Base-by-base conservation (phyloP, 2,329 filamentous ascomycete species). In the Aspergillus fumigatiaffinis region DNA sequence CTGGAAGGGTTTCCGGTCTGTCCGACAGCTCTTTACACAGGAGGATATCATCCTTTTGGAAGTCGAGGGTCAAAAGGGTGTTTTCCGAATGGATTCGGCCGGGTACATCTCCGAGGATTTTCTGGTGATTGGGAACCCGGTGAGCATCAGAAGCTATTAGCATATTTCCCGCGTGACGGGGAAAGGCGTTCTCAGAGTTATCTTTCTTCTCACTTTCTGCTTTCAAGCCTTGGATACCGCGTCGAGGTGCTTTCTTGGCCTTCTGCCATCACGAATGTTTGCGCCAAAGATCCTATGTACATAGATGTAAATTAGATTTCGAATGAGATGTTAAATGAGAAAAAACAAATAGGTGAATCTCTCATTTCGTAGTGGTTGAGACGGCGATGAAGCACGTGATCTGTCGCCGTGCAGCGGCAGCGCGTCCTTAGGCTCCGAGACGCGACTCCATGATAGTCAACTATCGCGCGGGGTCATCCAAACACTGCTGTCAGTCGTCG, bases 1-100 rank as follows among this genome's bases (percentile, higher is more conserved):
- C 1, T 76, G 71, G 64, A 65, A 60, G 46, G 21, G 69, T 7
- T 75, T 77, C 49, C 64, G 67, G 49, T 71, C 70, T 46, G 59
- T 74, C 23, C 71, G 74, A 6, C 72, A 74, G 47, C 53, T 76
- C 12, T 76, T 77, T 56, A 75, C 73, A 0, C 67, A 71, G 50
- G 75, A 77, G 53, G 71, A 75, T 52, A 73, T 77, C 35, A 73
- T 76, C 50, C 66, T 75, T 29, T 49, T 76, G 50, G 67, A 73
- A 42, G 62, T 76, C 51, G 64, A 74, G 25, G 73, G 72, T 14
- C 67, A 69, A 8, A 74, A 69, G 50, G 66, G 69, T 23, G 61
- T 65, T 14, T 70, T 76, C 57, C 68, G 73, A 50, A 63, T 77
- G 64, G 75, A 77, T 60, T 68, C 70, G 6, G 68, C 68, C 44